These are phyloP conservation scores for Aspergillus pseudoterreus DNA, from an alignment of 2,329 filamentous ascomycete genomes.

Conservation along the genomic window DNA sequence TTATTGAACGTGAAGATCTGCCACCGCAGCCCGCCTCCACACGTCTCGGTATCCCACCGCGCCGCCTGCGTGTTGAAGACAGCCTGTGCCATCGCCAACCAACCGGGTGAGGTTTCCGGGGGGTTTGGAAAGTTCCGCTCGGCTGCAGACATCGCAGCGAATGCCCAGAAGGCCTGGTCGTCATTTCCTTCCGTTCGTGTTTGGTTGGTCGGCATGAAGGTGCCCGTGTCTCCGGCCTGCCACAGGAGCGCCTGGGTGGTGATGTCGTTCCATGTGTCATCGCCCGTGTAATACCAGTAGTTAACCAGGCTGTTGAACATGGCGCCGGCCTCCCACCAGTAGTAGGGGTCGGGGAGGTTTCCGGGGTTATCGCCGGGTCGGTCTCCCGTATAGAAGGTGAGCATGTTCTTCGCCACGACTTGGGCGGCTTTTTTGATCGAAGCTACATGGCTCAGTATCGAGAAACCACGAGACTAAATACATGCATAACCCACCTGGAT, in stretches of 20 bases:
- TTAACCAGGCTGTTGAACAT: conserved; percentile 42
- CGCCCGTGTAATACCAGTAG: conserved; percentile 43
- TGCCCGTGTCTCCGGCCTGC: conserved; percentile 35
- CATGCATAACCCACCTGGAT: conserved; percentile 5
- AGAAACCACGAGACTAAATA: background rate
- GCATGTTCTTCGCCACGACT: conserved; percentile 46
- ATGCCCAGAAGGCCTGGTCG: conserved; percentile 57
- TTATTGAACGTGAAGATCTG: conserved; percentile 34
- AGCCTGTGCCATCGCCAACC: conserved; percentile 73
- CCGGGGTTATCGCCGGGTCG: conserved; percentile 50
- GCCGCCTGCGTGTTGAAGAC: conserved; percentile 74
- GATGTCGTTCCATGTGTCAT: conserved; percentile 37
- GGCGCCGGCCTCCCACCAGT: conserved; percentile 44
- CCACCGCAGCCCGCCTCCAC: conserved; percentile 63
- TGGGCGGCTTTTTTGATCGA: conserved; percentile 47
- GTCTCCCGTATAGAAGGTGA: conserved; percentile 49
- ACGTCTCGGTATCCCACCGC: conserved; percentile 65
- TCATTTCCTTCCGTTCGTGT: conserved; percentile 50
- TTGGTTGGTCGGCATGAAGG: conserved; percentile 43
- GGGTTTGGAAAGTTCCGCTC: conserved; percentile 42
- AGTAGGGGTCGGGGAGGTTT: conserved; percentile 48
- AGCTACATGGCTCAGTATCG: conserved; percentile 20
- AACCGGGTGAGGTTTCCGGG: conserved; percentile 60
- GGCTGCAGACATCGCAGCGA: conserved; percentile 54
- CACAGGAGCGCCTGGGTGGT: conserved; percentile 34